These are phyloP conservation scores for Musa itinerans DNA, from an alignment of 176 grass and related monocot genomes.

Conservation along the genomic window DNA sequence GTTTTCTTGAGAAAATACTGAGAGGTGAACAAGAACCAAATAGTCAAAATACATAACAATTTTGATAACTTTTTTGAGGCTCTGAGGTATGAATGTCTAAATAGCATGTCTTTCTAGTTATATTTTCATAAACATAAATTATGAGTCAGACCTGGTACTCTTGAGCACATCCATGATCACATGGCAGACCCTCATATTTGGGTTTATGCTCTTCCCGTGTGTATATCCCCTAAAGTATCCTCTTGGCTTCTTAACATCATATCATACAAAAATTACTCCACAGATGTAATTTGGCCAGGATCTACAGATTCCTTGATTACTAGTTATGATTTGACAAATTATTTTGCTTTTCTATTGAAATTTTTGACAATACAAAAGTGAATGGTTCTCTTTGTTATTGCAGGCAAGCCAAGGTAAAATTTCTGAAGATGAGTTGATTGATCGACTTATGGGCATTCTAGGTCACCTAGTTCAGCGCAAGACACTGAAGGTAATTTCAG, in stretches of 20 bases:
- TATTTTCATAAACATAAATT: background rate
- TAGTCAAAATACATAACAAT: background rate
- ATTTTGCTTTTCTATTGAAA: too few species aligned
- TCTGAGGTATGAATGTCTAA: background rate
- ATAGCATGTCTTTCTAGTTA: background rate
- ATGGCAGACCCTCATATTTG: background rate
- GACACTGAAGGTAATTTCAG: constrained; percentile 66
- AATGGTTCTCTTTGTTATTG: background rate
- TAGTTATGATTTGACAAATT: too few species aligned
- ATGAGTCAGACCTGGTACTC: too few species aligned
- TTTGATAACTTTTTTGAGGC: background rate
- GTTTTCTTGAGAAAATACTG: too few species aligned
- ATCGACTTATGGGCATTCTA: constrained; percentile 93
- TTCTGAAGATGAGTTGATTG: constrained; percentile 70
- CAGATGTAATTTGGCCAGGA: too few species aligned
- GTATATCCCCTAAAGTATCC: too few species aligned
- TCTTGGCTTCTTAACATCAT: too few species aligned
- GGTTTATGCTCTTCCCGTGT: too few species aligned
- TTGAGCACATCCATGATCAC: too few species aligned
- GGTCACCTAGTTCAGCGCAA: constrained; percentile 90
- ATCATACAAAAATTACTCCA: too few species aligned
- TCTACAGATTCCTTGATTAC: too few species aligned
- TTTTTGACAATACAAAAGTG: too few species aligned
- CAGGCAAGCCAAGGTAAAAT: constrained; percentile 82
- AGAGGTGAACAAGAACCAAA: background rate